These are phyloP conservation scores for Pyrus pyrifolia DNA, from an alignment of 306 rosid genomes.

Conservation along the genomic window DNA sequence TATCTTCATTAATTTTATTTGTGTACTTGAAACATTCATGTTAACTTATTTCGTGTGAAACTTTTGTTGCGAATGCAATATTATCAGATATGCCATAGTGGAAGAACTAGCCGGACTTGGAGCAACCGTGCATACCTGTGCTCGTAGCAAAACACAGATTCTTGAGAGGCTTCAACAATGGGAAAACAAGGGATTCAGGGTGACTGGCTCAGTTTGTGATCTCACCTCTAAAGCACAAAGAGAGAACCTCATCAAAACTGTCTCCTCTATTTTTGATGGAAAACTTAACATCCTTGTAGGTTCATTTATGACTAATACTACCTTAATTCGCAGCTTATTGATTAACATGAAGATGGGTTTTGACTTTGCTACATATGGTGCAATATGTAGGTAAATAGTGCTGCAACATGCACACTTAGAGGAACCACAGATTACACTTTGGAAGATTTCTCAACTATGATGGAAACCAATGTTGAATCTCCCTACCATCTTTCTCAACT, in stretches of 20 bases:
- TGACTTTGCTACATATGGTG: not conserved
- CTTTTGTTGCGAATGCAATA: no score
- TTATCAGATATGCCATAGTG: slow-evolving; percentile 22
- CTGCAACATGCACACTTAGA: not conserved
- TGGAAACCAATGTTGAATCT: slow-evolving; percentile 34
- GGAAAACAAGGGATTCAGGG: slow-evolving; percentile 22
- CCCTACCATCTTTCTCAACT: slow-evolving; percentile 35
- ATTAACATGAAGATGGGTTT: no score
- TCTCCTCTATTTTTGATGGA: slow-evolving; percentile 30
- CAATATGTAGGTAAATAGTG: slow-evolving; percentile 25
- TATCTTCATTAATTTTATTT: not conserved
- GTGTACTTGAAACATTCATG: no score
- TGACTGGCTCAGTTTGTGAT: slow-evolving; percentile 33
- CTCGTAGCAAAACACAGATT: slow-evolving; percentile 17
- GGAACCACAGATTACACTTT: not conserved
- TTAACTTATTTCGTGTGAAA: no score
- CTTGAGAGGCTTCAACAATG: slow-evolving; percentile 20
- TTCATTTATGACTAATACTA: not conserved
- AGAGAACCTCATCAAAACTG: slow-evolving; percentile 19
- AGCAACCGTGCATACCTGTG: slow-evolving; percentile 26
- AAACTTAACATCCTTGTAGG: slow-evolving; percentile 35
- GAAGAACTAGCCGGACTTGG: slow-evolving; percentile 36
- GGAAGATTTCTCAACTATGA: slow-evolving; percentile 17
- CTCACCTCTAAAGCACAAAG: slow-evolving; percentile 13
- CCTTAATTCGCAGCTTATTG: no score